These are phyloP conservation scores for Colletotrichum cordylinicola DNA, from an alignment of 2,329 filamentous ascomycete genomes.

Conservation along the genomic window DNA sequence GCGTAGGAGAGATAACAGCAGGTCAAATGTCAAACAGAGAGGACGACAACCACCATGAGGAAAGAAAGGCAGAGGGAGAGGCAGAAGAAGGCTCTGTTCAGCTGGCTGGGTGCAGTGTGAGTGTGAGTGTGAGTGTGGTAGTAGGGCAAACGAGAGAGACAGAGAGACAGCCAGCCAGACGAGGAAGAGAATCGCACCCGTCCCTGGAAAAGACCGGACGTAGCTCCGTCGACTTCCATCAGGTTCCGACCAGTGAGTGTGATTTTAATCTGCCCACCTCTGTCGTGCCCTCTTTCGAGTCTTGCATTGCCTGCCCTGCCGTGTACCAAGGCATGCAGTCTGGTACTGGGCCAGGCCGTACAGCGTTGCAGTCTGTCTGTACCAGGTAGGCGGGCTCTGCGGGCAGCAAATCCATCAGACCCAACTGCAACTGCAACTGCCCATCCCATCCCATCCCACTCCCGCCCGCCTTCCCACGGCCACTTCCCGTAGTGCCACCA, in stretches of 20 bases:
- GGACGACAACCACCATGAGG: not conserved
- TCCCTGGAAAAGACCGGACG: not conserved
- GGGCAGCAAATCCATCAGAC: not conserved
- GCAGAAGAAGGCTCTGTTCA: not conserved
- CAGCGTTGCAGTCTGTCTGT: not conserved
- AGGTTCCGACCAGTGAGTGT: constrained; percentile 3
- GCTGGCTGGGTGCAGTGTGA: not conserved
- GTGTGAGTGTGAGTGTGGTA: not conserved
- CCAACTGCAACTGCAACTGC: not conserved
- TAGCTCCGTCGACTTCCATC: constrained; percentile 8
- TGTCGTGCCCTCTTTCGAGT: not conserved
- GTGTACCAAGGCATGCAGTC: not conserved
- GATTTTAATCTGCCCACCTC: not conserved
- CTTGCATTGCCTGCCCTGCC: not conserved
- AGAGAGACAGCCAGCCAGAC: not conserved
- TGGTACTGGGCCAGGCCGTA: not conserved
- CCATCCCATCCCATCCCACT: not conserved
- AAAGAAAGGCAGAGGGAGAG: not conserved
- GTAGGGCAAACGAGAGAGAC: not conserved
- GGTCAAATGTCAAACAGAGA: not conserved
- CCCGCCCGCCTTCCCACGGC: not conserved
- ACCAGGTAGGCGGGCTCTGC: not conserved
- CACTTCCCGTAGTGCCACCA: not conserved
- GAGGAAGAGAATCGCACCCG: not conserved
- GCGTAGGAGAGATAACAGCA: not conserved